A percentile compares a stretch with the other conserved stretches of the same genome.
Evolutionary conservation across 805 yeast genomes (phyloP).

Genomic region (Saccharomycopsis javanensis): DNA sequence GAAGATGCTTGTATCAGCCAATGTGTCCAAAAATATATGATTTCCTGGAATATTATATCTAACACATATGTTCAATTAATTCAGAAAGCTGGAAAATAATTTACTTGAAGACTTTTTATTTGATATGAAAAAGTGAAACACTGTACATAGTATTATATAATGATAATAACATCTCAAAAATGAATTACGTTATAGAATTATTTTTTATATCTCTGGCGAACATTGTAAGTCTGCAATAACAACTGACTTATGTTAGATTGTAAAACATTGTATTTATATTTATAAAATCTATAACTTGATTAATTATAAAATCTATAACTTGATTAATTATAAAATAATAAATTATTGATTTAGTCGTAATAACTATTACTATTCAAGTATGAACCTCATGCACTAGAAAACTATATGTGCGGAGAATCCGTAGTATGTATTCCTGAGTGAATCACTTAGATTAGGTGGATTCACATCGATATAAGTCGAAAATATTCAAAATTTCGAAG

Average conservation of each 20-base stretch:
- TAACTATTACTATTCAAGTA: background rate
- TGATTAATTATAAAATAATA: background rate
- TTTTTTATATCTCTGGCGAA: background rate
- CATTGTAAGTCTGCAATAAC: too few relatives aligned
- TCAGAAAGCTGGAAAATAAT: constrained; percentile 5
- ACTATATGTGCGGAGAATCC: background rate
- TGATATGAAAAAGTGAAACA: background rate
- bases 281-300: too few relatives aligned
- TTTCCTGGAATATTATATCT: constrained; percentile 81
- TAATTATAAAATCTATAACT: too few relatives aligned
- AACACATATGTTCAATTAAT: constrained; percentile 47
- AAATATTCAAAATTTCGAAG: background rate
- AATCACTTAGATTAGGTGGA: background rate
- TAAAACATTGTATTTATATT: too few relatives aligned
- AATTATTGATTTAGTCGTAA: background rate
- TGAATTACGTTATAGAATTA: background rate
- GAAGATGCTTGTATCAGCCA: constrained; percentile 45
- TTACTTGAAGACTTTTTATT: background rate
- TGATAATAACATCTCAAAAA: background rate
- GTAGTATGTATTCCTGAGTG: background rate
- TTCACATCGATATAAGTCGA: background rate
- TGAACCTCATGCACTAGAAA: too few relatives aligned
- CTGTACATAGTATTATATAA: background rate
- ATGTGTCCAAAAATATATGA: constrained; percentile 82
- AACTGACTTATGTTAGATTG: too few relatives aligned